Evolutionary conservation across 176 grass and related monocot genomes (phyloP).

Genomic region (Oropetium thomaeum): DNA sequence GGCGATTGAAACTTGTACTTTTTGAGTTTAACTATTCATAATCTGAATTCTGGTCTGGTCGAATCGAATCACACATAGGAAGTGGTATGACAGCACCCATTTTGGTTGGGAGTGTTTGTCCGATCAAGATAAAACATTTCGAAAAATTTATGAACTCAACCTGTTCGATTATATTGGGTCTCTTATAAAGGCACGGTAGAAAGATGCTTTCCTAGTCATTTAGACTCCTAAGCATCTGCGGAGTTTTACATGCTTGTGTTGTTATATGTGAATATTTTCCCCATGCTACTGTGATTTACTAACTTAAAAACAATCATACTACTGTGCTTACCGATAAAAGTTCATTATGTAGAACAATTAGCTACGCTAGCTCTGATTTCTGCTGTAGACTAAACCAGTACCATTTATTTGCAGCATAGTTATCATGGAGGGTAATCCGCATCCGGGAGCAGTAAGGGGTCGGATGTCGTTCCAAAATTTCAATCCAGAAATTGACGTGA

Average conservation of each 20-base stretch:
- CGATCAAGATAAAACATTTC: not conserved
- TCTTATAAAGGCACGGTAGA: not conserved
- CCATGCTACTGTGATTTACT: not conserved
- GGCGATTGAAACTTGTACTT: not conserved
- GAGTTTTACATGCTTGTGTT: not conserved
- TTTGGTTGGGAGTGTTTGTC: not conserved
- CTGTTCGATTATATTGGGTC: not conserved
- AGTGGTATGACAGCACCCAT: not conserved
- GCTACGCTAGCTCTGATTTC: not conserved
- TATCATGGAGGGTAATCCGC: conserved; percentile 93
- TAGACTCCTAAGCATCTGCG: not conserved
- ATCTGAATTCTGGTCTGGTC: not conserved
- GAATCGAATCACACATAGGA: too few relatives aligned
- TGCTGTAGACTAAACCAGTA: not conserved
- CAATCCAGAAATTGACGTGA: conserved; percentile 85
- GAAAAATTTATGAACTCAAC: too few relatives aligned
- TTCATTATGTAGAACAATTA: not conserved
- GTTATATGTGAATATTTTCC: not conserved
- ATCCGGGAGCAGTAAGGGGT: conserved; percentile 72
- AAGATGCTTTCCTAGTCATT: not conserved
- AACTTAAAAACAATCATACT: not conserved
- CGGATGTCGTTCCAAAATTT: conserved; percentile 94
- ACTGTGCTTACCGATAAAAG: not conserved
- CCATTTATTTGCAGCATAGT: conserved; percentile 58
- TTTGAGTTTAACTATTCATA: not conserved